phyloP scores from a whole-genome alignment of 2,329 filamentous ascomycete genomes.

The Talaromyces marneffei region DNA sequence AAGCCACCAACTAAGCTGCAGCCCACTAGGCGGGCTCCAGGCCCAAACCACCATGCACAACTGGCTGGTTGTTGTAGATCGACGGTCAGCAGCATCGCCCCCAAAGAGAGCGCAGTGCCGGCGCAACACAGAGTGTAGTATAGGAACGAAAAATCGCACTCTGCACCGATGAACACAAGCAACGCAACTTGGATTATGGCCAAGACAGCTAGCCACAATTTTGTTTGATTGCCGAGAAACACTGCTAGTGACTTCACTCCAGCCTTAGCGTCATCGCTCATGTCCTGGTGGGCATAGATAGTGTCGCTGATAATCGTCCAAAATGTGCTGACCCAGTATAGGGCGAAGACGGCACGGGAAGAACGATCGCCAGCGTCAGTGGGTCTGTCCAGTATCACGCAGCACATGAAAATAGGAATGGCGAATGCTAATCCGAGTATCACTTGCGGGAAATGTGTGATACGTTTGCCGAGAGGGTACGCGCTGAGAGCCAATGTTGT shows the following conservation, averaged over 20 bases:
- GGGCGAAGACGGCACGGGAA: not conserved
- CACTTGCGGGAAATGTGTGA: slow-evolving; percentile 82
- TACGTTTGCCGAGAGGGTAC: slow-evolving; percentile 78
- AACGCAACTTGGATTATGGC: slow-evolving; percentile 1
- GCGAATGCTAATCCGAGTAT: slow-evolving; percentile 77
- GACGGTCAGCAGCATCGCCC: slow-evolving; percentile 7
- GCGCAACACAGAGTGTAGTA: slow-evolving; percentile 11
- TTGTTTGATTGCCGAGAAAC: not conserved
- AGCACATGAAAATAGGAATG: slow-evolving; percentile 39
- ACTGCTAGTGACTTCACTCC: not conserved
- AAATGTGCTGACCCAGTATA: slow-evolving; percentile 51
- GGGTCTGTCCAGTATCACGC: too few species aligned
- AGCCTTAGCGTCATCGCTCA: not conserved
- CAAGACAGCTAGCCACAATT: not conserved
- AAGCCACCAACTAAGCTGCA: slow-evolving; percentile 8
- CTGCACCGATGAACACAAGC: not conserved
- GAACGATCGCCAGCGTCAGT: not conserved
- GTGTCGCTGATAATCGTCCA: slow-evolving; percentile 91
- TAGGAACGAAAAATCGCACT: slow-evolving; percentile 2
- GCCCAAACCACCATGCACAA: slow-evolving; percentile 16
- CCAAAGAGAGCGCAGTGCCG: not conserved
- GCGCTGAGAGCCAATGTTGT: slow-evolving; percentile 64
- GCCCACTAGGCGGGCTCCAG: slow-evolving; percentile 10
- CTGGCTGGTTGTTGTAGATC: slow-evolving; percentile 10
- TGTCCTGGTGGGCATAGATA: slow-evolving; percentile 54